These are phyloP conservation scores for Mucor indicus DNA, from an alignment of 371 early-diverging fungal species.

Conservation along the genomic window DNA sequence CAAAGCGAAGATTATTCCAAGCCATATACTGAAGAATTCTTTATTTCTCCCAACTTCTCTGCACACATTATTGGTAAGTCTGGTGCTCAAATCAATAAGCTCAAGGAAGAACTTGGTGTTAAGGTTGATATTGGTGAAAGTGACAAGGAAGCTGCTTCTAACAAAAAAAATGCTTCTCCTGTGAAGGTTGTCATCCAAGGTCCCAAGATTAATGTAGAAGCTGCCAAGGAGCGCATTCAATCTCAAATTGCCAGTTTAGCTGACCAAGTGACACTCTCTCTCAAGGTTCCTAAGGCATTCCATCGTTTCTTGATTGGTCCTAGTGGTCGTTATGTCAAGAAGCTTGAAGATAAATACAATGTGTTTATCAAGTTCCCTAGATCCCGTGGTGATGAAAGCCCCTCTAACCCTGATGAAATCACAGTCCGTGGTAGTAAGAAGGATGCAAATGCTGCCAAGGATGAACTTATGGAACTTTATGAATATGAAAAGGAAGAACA, in stretches of 20 bases:
- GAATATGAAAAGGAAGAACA: conserved; percentile 73
- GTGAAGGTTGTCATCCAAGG: conserved; percentile 80
- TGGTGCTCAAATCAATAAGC: conserved; percentile 75
- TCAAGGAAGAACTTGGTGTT: conserved; percentile 78
- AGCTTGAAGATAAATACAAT: conserved; percentile 78
- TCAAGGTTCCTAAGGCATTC: conserved; percentile 63
- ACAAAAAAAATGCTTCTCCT: conserved; percentile 41
- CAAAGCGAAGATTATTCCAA: conserved; percentile 65
- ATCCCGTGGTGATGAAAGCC: conserved; percentile 47
- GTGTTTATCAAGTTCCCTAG: conserved; percentile 77
- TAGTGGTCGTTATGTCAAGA: conserved; percentile 74
- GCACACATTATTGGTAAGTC: conserved; percentile 89
- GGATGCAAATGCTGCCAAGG: conserved; percentile 71
- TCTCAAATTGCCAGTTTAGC: conserved; percentile 70
- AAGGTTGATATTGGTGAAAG: conserved; percentile 72
- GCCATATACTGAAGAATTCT: conserved; percentile 66
- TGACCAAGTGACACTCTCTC: conserved; percentile 62
- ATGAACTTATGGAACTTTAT: conserved; percentile 73
- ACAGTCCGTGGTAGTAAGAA: conserved; percentile 72
- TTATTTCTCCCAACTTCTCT: conserved; percentile 68
- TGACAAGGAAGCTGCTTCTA: conserved; percentile 22
- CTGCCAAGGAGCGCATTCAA: conserved; percentile 71
- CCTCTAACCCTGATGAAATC: conserved; percentile 56
- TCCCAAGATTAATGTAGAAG: conserved; percentile 70
- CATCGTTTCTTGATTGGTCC: conserved; percentile 78